Base-by-base conservation (phyloP, 768 basidiomycete genomes). In the Omphalotus guepiniiformis region DNA sequence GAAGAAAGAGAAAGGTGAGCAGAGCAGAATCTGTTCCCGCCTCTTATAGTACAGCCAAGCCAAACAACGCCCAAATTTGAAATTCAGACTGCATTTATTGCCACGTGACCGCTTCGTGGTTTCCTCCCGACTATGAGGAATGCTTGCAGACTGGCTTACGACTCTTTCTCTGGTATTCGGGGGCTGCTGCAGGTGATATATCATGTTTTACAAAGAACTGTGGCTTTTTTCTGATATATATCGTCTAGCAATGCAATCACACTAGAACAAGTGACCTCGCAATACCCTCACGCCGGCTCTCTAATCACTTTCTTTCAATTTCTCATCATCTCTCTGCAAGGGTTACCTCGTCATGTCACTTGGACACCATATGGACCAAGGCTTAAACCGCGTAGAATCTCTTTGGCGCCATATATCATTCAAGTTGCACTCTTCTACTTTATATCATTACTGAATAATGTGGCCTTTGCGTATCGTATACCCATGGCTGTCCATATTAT, bases 401-500 rank as follows among this genome's bases (percentile, higher is more conserved):
- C 92, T 4, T 60, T 95, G 16, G 64, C 67, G 6, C 72, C 83
- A 11, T 94, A 94, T 70, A 57, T 87, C 22, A 65, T 83, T 2
- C 93, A 96, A 65, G 93, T 94, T 39, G 72, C 73, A 1, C 71
- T 97, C 28, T 94, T 94, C 66, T 85, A 88, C 50, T 63, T 75
- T 3, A 73, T 92, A 42, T 93, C 89, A 5, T 60, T 88, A 51
- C 70, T 97, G 54, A 97, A 96, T 63, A 96, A 94, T 67, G 80
- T 78, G n/a, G 93, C 91, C 1, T 95, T 97, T 59, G 86, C 76
- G 5, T 93, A 85, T 61, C 65, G 75, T 32, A 85, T 96, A 50
- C 93, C 94, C 18, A 92, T 96, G 81, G 68, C 88, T 0, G 85
- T 97, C 1, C 93, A 97, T 65, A 95, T 97, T 62, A 87, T 97